Base-by-base conservation (phyloP, 2,329 filamentous ascomycete genomes). In the Beauveria varroae region DNA sequence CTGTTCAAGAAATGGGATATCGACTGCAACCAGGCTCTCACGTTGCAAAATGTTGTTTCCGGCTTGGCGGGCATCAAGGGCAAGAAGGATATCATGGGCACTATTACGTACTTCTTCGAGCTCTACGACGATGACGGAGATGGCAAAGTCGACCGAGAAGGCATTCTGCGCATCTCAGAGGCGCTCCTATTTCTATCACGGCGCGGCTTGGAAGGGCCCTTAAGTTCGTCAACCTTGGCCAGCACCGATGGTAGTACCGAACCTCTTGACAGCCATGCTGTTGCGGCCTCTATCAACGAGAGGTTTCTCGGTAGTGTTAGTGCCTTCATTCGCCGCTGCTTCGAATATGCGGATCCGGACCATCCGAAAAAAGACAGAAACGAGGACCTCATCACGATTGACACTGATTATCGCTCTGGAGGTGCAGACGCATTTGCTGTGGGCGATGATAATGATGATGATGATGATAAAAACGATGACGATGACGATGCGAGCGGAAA, bases 81-180 rank as follows among this genome's bases (percentile, higher is more conserved):
- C 9, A 92, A 89, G 60, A 87, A 88, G 52, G 95, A 99, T 73
- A 97, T 99, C 66, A 97, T 99, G 93, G 91, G 91, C 34, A 95
- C 90, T 62, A 98, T 99, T 70, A 95, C 87, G 63, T 98, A 98
- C 75, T 98, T 99, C 74, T 99, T 99, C 68, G 91, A 97, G 69
- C 84, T 99, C 0, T 97, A 98, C 72, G 95, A 99, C 71, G 93
- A 99, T 66, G 89, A 93, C 68, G 84, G 86, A 1, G 92, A 96
- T 71, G 95, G 95, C 28, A 91, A 86, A 67, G 93, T 99, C 5
- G 95, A 98, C 69, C 86, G 95, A 12, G 95, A 99, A 74, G 95
- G 95, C 6, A 99, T 99, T 62, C 75, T 99, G 50, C 83, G 92
- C 51, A 98, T 99, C 71, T 97, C 93, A 0, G 95, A 99, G 74